These are phyloP conservation scores for Talaromyces sp. DNA, from an alignment of 2,329 filamentous ascomycete species.

Conservation along the genomic window DNA sequence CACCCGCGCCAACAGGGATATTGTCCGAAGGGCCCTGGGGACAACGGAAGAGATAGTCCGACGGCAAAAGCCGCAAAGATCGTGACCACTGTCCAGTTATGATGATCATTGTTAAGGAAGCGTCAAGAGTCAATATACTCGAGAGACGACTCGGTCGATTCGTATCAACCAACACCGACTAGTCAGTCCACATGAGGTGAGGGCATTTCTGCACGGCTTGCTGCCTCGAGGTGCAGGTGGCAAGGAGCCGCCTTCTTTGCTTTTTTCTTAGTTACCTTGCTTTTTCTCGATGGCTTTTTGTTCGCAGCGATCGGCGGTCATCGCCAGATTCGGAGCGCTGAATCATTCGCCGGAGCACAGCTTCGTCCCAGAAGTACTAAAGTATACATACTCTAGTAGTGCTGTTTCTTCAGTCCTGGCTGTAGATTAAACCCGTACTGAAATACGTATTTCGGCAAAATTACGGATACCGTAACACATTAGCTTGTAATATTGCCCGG, in stretches of 20 bases:
- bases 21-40: background rate
- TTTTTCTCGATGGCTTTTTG: background rate
- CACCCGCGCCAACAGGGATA: background rate
- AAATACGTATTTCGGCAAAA: background rate
- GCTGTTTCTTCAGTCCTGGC: background rate
- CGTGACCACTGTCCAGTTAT: background rate
- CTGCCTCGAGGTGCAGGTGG: background rate
- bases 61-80: background rate
- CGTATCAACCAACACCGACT: background rate
- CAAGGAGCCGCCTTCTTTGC: background rate
- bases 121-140: background rate
- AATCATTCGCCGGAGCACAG: background rate
- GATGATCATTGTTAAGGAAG: background rate
- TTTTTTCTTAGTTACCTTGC: background rate
- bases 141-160: background rate
- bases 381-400: no score
- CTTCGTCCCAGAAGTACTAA: background rate
- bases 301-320: background rate
- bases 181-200: background rate
- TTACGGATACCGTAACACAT: background rate
- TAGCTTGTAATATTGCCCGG: background rate
- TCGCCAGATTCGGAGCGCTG: background rate
- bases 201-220: background rate
- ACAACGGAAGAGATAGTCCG: background rate
- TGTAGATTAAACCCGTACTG: background rate